phyloP scores from a whole-genome alignment of 495 filamentous ascomycete species.

The Penicillium longicatenatum region DNA sequence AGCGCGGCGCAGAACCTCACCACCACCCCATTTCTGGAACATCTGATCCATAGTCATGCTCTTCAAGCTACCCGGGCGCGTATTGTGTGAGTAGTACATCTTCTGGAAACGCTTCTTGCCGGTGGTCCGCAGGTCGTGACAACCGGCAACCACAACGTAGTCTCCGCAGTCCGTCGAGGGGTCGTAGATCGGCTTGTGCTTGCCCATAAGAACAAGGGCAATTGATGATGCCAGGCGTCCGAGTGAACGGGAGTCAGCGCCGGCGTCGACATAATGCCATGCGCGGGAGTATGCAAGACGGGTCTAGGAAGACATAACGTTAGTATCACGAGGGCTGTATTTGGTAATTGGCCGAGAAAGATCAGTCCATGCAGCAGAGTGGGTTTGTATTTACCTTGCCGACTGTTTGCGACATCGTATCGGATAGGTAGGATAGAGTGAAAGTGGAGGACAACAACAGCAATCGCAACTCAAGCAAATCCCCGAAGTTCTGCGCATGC shows the following conservation, averaged over 20 bases:
- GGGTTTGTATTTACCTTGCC: conserved; percentile 40
- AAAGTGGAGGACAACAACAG: neutral
- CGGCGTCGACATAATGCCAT: conserved; percentile 88
- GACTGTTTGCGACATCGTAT: conserved; percentile 49
- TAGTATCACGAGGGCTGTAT: neutral
- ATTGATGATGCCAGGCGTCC: conserved; percentile 91
- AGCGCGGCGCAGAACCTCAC: conserved; percentile 87
- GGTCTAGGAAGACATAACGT: conserved; percentile 58
- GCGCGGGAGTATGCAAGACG: conserved; percentile 91
- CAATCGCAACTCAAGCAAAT: conserved; percentile 10
- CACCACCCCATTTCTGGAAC: conserved; percentile 92
- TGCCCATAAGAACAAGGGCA: conserved; percentile 92
- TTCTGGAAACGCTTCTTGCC: conserved; percentile 93
- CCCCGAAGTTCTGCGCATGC: conserved; percentile 17
- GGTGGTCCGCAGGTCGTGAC: conserved; percentile 81
- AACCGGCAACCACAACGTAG: conserved; percentile 93
- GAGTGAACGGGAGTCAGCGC: conserved; percentile 57
- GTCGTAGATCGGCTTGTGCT: conserved; percentile 98
- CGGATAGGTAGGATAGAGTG: conserved; percentile 4
- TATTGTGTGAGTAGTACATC: conserved; percentile 91
- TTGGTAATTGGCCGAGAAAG: neutral
- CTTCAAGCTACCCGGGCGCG: conserved; percentile 82
- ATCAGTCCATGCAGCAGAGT: neutral
- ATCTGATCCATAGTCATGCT: conserved; percentile 92
- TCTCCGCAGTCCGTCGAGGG: conserved; percentile 97